phyloP scores from a whole-genome alignment of 2,329 filamentous ascomycete genomes.

The Talaromyces rugulosus region DNA sequence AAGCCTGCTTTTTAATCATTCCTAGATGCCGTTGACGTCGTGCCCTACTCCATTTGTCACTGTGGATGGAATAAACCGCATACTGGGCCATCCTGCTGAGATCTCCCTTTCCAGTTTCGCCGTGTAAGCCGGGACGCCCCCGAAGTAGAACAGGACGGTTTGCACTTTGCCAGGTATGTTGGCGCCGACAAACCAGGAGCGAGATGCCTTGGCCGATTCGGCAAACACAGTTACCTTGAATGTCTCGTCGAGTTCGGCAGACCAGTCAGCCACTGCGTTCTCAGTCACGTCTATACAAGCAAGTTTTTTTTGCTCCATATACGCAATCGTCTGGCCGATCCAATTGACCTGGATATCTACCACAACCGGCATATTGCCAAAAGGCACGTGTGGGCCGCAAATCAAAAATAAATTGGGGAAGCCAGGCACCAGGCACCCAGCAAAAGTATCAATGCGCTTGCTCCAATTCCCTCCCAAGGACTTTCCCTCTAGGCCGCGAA shows the following conservation, averaged over 20 bases:
- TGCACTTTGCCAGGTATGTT: not conserved
- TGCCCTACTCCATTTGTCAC: no score
- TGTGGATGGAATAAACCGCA: no score
- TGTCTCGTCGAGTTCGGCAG: not conserved
- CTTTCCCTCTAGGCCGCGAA: not conserved
- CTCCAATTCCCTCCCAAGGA: not conserved
- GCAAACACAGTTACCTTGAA: not conserved
- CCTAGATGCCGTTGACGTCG: no score
- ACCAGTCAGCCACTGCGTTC: not conserved
- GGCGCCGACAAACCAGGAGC: not conserved
- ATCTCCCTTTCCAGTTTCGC: no score
- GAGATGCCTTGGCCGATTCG: not conserved
- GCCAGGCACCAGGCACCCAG: conserved; percentile 37
- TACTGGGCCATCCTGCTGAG: no score
- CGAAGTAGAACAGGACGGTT: not conserved
- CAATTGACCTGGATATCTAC: not conserved
- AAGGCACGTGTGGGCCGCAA: conserved; percentile 51
- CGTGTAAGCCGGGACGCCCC: not conserved
- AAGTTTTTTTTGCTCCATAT: not conserved
- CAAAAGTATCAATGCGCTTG: not conserved
- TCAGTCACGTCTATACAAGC: not conserved
- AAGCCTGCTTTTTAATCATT: no score
- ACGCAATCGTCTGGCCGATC: not conserved
- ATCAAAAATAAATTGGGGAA: conserved; percentile 52
- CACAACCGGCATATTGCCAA: conserved; percentile 25